A percentile compares a stretch with the other conserved stretches of the same genome.
Conservation (phyloP, 2,329 filamentous ascomycete species). For the Beauveria sp. region DNA sequence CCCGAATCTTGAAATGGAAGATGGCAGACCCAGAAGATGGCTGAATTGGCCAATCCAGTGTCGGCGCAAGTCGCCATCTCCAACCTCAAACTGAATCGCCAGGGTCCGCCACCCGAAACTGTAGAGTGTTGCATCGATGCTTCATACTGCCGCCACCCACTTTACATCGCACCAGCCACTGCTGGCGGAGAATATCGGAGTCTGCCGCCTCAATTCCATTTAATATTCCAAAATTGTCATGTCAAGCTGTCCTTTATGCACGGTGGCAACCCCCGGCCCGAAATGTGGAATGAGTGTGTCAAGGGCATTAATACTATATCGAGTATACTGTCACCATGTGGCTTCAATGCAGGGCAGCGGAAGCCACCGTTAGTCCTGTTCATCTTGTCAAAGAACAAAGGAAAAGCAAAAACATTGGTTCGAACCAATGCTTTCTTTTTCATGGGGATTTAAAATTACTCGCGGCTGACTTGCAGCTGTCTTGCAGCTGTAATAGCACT, state of each 20-base stretch:
- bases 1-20: neutral
- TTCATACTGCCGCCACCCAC: conserved; percentile 27
- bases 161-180: conserved; percentile 10
- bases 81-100: conserved; percentile 9
- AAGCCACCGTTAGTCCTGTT: conserved; percentile 1
- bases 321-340: neutral
- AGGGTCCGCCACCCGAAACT: conserved; percentile 32
- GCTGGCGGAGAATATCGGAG: neutral
- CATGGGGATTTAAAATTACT: neutral
- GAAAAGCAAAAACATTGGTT: neutral
- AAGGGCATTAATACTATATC: neutral
- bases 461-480: neutral
- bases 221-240: neutral
- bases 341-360: neutral
- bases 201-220: no score
- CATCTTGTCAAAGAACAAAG: neutral
- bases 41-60: neutral
- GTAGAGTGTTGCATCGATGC: conserved; percentile 39
- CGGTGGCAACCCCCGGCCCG: neutral
- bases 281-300: neutral
- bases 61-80: neutral
- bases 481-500: neutral
- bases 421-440: neutral
- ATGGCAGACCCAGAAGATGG: no score
- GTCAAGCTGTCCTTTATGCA: neutral